A percentile compares a stretch with the other conserved stretches of the same genome.
Conservation (phyloP, 768 basidiomycete genomes). For the Mycena vulgaris region DNA sequence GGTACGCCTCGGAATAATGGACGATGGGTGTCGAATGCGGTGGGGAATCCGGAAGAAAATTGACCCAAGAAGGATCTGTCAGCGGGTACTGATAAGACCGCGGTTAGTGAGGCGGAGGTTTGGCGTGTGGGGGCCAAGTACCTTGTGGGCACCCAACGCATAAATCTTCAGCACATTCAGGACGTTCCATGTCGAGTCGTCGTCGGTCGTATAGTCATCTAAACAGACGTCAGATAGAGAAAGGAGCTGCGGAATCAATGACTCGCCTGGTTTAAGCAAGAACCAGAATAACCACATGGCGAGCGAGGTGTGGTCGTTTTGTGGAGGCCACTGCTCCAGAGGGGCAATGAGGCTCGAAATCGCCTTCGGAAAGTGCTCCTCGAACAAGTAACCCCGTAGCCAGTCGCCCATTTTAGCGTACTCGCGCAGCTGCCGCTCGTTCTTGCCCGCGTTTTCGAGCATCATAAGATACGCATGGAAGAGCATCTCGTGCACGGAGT, state of each 20-base stretch:
- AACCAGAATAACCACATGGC: slow-evolving; percentile 90
- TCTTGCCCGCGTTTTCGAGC: slow-evolving; percentile 86
- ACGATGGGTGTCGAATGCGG: slow-evolving; percentile 44
- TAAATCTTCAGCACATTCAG: slow-evolving; percentile 69
- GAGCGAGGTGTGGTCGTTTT: slow-evolving; percentile 66
- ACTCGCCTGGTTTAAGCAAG: slow-evolving; percentile 72
- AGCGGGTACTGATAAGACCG: slow-evolving; percentile 69
- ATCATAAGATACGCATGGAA: slow-evolving; percentile 84
- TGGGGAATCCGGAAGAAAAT: slow-evolving; percentile 61
- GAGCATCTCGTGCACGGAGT: slow-evolving; percentile 63
- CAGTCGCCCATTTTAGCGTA: slow-evolving; percentile 76
- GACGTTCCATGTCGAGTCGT: slow-evolving; percentile 60
- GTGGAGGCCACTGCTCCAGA: slow-evolving; percentile 70
- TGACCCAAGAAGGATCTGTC: slow-evolving; percentile 70
- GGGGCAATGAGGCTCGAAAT: slow-evolving; percentile 58
- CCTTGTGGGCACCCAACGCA: slow-evolving; percentile 78
- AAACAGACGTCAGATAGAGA: slow-evolving; percentile 15
- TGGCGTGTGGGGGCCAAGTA: slow-evolving; percentile 34
- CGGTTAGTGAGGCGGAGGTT: slow-evolving; percentile 28
- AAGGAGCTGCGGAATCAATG: not conserved
- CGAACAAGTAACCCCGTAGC: slow-evolving; percentile 80
- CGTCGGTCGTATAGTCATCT: slow-evolving; percentile 66
- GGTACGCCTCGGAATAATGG: slow-evolving; percentile 63
- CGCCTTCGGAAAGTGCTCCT: slow-evolving; percentile 69
- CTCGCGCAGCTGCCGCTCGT: slow-evolving; percentile 77